Base-by-base conservation (phyloP, 306 rosid species). In the Crataegus laevigata region DNA sequence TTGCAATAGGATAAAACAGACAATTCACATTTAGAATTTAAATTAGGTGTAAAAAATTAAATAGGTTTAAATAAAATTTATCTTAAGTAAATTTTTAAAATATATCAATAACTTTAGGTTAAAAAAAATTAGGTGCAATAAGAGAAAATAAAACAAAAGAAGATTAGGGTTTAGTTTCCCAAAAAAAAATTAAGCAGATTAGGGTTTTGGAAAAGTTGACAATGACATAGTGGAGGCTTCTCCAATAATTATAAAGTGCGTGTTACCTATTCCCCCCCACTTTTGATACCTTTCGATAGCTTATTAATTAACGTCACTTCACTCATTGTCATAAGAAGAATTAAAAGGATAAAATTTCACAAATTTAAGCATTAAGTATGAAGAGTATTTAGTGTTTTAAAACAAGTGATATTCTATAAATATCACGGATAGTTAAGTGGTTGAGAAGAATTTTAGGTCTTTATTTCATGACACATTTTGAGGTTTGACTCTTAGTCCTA, bases 401-500 rank as follows among this genome's bases (percentile, higher is more conserved):
- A 47, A 50, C 21, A 50, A 50, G 21, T 50, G 54, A 50, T 50
- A 17, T 50, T 50, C 8, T 50, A 15, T 50, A 14, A 47, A 6
- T 6, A 47, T 2, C 18, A 47, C 19, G 19, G 2, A 47, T 47
- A 6, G 0, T 6, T 14, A 17, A 15, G 1, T 47, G 7, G 52
- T 15, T 47, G 1, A 1, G 0, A 0, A 47, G 19, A 15, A 47
- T 47, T 47, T 47, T 0, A 14, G 1, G 0, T 6, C 8, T 6
- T 2, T 14, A 47, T 47, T 15, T 0, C 2, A 36, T 0, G 2
- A 36, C 0, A 7, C 40, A 36, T 36, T 7, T 0, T 36, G 40
- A 2, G 40, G 7, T 15, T 47, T 18, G 2, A 15, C 0, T 47
- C 3, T 0, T 14, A 0, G 1, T 2, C 2, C 19, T 47, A 5